Evolutionary conservation across 169 alveolate genomes (phyloP).

Genomic region (Theileria orientalis): DNA sequence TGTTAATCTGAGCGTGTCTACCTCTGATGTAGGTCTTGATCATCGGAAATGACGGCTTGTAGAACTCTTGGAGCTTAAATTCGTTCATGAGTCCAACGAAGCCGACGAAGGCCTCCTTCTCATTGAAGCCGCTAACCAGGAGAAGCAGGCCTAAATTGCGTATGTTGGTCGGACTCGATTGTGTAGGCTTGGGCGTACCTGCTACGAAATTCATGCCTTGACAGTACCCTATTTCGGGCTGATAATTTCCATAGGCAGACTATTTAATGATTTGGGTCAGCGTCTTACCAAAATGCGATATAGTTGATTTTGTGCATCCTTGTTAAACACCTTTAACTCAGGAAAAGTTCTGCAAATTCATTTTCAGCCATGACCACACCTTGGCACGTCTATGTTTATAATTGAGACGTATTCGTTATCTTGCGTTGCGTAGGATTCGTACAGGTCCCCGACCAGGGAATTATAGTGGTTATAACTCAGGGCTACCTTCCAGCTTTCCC

Average conservation of each 20-base stretch:
- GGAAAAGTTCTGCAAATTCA: constrained; percentile 54
- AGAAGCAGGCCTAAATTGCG: constrained; percentile 58
- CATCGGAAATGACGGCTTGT: constrained; percentile 71
- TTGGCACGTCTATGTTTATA: constrained; percentile 65
- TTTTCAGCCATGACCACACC: constrained; percentile 1
- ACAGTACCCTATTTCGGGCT: constrained; percentile 83
- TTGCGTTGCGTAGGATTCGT: constrained; percentile 23
- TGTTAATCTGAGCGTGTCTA: not conserved
- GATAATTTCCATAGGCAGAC: constrained; percentile 58
- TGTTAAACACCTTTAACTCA: constrained; percentile 47
- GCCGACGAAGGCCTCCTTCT: constrained; percentile 72
- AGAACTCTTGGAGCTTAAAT: constrained; percentile 71
- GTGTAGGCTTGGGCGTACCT: constrained; percentile 28
- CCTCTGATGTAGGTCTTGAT: constrained; percentile 66
- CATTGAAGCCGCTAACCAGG: constrained; percentile 71
- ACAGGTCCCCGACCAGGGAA: constrained; percentile 8
- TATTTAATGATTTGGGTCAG: not conserved
- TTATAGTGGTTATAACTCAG: constrained; percentile 33
- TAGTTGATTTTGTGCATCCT: constrained; percentile 47
- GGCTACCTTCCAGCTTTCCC: constrained; percentile 76
- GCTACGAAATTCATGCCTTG: constrained; percentile 91
- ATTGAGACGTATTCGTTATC: constrained; percentile 50
- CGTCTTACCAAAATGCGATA: constrained; percentile 61
- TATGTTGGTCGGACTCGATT: not conserved
- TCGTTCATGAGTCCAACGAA: constrained; percentile 72